These are phyloP conservation scores for Pythium sp. DNA, from an alignment of 352 stramenopile genomes.

Conservation along the genomic window DNA sequence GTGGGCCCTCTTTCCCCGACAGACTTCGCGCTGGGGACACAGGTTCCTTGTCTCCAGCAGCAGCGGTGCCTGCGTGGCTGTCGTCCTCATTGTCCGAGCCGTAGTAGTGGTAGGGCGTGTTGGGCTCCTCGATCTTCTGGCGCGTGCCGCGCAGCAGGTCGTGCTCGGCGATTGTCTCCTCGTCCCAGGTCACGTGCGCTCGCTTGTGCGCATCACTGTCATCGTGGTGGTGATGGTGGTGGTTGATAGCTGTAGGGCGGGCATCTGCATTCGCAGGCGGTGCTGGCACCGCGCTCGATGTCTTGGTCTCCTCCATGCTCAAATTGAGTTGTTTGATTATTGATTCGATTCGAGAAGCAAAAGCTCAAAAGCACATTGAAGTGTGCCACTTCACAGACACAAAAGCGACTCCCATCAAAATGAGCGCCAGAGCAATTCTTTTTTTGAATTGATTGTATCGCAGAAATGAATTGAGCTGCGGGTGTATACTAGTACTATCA, in stretches of 20 bases:
- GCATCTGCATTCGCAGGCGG: not conserved
- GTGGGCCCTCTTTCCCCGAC: slow-evolving; percentile 41
- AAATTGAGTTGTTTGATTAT: not conserved
- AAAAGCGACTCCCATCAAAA: not conserved
- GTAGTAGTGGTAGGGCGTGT: slow-evolving; percentile 90
- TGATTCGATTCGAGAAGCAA: not conserved
- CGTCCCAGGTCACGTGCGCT: slow-evolving; percentile 84
- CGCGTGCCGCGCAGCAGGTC: slow-evolving; percentile 89
- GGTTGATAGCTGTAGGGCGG: not conserved
- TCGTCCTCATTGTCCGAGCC: slow-evolving; percentile 21
- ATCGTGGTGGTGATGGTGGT: not conserved
- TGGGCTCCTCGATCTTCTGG: slow-evolving; percentile 93
- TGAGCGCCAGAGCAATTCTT: not conserved
- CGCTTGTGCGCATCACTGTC: not conserved
- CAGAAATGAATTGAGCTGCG: not conserved
- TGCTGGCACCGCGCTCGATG: not conserved
- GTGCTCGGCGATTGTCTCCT: slow-evolving; percentile 90
- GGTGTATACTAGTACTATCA: not conserved
- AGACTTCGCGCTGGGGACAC: slow-evolving; percentile 51
- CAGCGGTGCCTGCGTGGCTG: slow-evolving; percentile 6
- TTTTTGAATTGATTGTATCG: not conserved
- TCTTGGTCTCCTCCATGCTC: slow-evolving; percentile 1
- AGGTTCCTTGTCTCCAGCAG: slow-evolving; percentile 24
- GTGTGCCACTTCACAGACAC: not conserved
- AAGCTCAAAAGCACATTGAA: not conserved